Percentiles rank a stretch among this genome's conserved stretches.
phyloP scores from a whole-genome alignment of 306 rosid species.

The Malus sylvestris region DNA sequence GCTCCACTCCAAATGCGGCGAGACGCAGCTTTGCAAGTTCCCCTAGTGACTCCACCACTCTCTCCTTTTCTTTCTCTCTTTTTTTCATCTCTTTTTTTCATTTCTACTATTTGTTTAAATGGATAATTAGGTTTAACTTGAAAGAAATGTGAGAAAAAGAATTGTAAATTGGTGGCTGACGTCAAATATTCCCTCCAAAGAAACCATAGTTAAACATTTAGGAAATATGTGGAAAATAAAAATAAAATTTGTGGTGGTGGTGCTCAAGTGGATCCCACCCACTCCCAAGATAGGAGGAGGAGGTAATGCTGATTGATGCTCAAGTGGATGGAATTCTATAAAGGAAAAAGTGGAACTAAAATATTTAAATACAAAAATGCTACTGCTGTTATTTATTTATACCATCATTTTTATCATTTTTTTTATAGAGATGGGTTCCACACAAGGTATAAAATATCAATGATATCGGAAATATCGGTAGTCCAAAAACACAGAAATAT shows the following conservation, averaged over 20 bases:
- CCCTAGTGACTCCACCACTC: not conserved
- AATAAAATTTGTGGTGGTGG: slow-evolving; percentile 11
- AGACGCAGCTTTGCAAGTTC: slow-evolving; percentile 39
- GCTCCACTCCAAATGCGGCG: slow-evolving; percentile 64
- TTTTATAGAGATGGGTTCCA: rapidly evolving
- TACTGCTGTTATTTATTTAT: too few species aligned
- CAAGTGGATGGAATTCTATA: slow-evolving; percentile 6
- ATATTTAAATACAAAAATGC: not conserved
- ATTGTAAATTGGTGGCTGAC: not conserved
- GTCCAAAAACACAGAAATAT: too few species aligned
- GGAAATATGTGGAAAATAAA: not conserved
- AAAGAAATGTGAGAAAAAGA: too few species aligned
- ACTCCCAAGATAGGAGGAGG: slow-evolving; percentile 14
- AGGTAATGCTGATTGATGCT: not conserved
- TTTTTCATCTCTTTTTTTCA: not conserved
- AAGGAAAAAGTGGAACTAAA: not conserved
- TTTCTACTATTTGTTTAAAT: not conserved
- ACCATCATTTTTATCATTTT: too few species aligned
- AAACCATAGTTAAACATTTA: not conserved
- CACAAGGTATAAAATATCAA: too few species aligned
- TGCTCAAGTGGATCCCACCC: slow-evolving; percentile 33
- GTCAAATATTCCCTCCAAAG: not conserved
- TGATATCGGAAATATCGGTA: too few species aligned
- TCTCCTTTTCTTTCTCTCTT: not conserved
- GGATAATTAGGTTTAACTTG: not conserved